phyloP scores from a whole-genome alignment of 805 yeast genomes.

The Candida germanica region DNA sequence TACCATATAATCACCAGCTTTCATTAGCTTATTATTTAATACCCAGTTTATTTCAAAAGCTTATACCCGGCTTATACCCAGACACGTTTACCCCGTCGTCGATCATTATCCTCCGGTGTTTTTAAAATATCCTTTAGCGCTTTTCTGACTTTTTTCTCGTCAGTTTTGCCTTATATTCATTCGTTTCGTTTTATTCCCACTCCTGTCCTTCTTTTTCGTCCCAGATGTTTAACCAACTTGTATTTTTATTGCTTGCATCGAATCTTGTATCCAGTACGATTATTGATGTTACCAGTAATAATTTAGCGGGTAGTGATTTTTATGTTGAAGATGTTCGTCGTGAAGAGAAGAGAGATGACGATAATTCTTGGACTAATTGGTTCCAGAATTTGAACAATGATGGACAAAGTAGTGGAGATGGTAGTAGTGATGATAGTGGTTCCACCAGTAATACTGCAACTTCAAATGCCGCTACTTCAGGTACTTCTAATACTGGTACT shows the following conservation, averaged over 20 bases:
- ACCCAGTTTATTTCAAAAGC: too few species aligned
- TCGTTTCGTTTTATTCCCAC: slow-evolving; percentile 2
- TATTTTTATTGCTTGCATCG: slow-evolving; percentile 2
- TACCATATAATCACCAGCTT: too few species aligned
- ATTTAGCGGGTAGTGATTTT: slow-evolving; percentile 1
- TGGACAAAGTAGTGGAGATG: neutral
- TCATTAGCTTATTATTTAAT: too few species aligned
- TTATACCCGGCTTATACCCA: too few species aligned
- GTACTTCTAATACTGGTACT: slow-evolving; percentile 1
- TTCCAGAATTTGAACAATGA: slow-evolving; percentile 5
- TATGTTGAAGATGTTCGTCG: slow-evolving; percentile 1
- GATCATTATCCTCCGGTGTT: too few species aligned
- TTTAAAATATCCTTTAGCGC: too few species aligned
- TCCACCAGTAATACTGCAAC: neutral
- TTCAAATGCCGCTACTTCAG: neutral
- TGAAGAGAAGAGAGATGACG: slow-evolving; percentile 3
- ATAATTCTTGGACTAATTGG: slow-evolving; percentile 9
- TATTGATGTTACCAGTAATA: slow-evolving; percentile 9
- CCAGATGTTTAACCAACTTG: slow-evolving; percentile 3
- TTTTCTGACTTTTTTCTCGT: too few species aligned
- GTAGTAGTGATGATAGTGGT: neutral
- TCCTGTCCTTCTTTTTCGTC: slow-evolving; percentile 13
- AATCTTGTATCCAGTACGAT: slow-evolving; percentile 2
- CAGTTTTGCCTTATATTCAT: slow-evolving; percentile 3
- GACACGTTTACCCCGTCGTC: too few species aligned